These are phyloP conservation scores for Candida nonsorbophila DNA, from an alignment of 805 yeast species.

Conservation along the genomic window DNA sequence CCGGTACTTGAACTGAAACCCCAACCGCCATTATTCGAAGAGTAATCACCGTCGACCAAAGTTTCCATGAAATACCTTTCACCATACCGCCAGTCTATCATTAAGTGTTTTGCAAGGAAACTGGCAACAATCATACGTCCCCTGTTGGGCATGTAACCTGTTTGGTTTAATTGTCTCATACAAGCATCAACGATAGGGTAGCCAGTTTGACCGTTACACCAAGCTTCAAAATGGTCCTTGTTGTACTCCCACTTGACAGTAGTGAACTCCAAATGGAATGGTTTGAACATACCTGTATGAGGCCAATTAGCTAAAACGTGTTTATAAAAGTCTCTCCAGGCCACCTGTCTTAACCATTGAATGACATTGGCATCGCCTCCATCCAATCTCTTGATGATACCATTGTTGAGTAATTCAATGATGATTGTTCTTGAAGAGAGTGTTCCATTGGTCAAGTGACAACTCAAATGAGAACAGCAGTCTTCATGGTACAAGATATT, in stretches of 20 bases:
- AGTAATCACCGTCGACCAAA: slow-evolving; percentile 48
- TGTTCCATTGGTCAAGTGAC: slow-evolving; percentile 42
- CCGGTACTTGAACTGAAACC: slow-evolving; percentile 50
- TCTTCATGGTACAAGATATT: slow-evolving; percentile 23
- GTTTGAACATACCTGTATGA: slow-evolving; percentile 43
- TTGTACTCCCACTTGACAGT: slow-evolving; percentile 42
- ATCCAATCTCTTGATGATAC: slow-evolving; percentile 15
- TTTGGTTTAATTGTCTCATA: slow-evolving; percentile 47
- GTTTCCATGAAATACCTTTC: slow-evolving; percentile 45
- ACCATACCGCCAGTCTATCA: slow-evolving; percentile 53
- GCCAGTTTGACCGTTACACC: slow-evolving; percentile 54
- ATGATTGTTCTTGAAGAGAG: slow-evolving; percentile 39
- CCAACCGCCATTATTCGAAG: slow-evolving; percentile 58
- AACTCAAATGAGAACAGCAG: slow-evolving; percentile 38
- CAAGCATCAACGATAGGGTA: slow-evolving; percentile 55
- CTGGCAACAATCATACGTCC: slow-evolving; percentile 51
- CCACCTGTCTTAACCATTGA: slow-evolving; percentile 48
- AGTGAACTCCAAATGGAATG: slow-evolving; percentile 39
- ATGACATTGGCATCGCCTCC: slow-evolving; percentile 29
- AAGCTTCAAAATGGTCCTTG: slow-evolving; percentile 34
- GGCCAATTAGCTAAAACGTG: slow-evolving; percentile 49
- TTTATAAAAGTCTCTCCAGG: slow-evolving; percentile 56
- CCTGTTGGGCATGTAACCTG: slow-evolving; percentile 52
- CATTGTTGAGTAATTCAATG: slow-evolving; percentile 19
- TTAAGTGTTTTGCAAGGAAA: slow-evolving; percentile 44